These are phyloP conservation scores for Serpula lacrymans DNA, from an alignment of 768 basidiomycete genomes.

Conservation along the genomic window DNA sequence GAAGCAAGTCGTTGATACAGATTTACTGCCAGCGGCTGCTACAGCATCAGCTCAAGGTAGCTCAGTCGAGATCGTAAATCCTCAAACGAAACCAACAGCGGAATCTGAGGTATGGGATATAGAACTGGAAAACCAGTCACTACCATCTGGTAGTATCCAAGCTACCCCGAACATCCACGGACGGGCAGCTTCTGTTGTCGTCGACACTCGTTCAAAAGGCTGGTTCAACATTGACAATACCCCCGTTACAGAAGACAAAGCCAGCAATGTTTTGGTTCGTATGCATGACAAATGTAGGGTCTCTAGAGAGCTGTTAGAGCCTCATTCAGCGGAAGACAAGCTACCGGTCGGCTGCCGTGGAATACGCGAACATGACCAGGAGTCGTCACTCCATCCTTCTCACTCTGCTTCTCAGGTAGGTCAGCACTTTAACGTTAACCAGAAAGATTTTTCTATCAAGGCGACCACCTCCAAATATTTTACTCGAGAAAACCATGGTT, in stretches of 20 bases:
- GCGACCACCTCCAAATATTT: conserved; percentile 19
- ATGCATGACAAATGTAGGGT: too few relatives aligned
- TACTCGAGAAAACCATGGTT: conserved; percentile 10
- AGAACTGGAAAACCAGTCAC: conserved; percentile 35
- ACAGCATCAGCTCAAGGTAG: background rate
- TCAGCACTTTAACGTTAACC: conserved; percentile 12
- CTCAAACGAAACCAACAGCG: conserved; percentile 3
- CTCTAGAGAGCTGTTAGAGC: too few relatives aligned
- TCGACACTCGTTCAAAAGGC: conserved; percentile 30
- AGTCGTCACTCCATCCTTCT: conserved; percentile 41
- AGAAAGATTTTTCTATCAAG: background rate
- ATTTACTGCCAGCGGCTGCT: background rate
- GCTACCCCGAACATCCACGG: conserved; percentile 5
- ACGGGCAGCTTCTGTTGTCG: conserved; percentile 27
- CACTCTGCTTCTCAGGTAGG: conserved; percentile 55
- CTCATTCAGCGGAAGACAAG: too few relatives aligned
- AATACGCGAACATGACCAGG: conserved; percentile 1
- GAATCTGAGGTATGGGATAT: conserved; percentile 57
- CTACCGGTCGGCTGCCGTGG: too few relatives aligned
- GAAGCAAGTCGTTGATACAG: background rate
- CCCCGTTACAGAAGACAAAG: background rate
- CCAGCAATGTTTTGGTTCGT: too few relatives aligned
- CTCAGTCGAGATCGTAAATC: background rate
- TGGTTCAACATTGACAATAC: conserved; percentile 22
- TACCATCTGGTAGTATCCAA: background rate